Conservation (phyloP, 139 green algal species). For the Volvox africanus region DNA sequence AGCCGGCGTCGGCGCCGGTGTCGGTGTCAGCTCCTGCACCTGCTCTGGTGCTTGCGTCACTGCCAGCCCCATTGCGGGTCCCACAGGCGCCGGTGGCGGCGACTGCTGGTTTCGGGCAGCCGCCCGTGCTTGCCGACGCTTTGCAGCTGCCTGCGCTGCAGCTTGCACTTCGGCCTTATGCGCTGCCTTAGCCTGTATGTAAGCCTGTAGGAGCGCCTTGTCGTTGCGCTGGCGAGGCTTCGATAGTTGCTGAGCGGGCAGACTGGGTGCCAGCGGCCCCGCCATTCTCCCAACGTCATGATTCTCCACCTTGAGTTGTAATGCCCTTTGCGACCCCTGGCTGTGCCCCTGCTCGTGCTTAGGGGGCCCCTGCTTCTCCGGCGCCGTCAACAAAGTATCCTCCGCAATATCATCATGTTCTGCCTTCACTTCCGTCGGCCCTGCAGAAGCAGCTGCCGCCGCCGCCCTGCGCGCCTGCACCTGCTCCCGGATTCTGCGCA, state of each 20-base stretch:
- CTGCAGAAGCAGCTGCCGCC: neutral
- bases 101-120: neutral
- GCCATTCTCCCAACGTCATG: neutral
- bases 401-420: neutral
- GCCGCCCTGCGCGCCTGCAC: neutral
- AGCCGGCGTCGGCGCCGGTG: neutral
- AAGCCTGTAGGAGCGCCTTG: neutral
- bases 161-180: neutral
- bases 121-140: neutral
- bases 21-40: neutral
- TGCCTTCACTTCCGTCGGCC: neutral
- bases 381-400: neutral
- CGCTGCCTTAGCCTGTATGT: neutral
- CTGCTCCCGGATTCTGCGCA: neutral
- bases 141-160: neutral
- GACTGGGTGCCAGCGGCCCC: neutral
- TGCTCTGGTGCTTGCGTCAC: neutral
- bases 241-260: neutral
- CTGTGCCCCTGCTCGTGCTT: neutral
- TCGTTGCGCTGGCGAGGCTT: neutral
- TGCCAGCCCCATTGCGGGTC: neutral
- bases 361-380: neutral
- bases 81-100: neutral
- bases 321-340: neutral
- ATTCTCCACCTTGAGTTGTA: neutral